Evolutionary conservation across 805 yeast species (phyloP), one percentile per base, ranked within the genome.

Genomic region (Yarrowia sp.): DNA sequence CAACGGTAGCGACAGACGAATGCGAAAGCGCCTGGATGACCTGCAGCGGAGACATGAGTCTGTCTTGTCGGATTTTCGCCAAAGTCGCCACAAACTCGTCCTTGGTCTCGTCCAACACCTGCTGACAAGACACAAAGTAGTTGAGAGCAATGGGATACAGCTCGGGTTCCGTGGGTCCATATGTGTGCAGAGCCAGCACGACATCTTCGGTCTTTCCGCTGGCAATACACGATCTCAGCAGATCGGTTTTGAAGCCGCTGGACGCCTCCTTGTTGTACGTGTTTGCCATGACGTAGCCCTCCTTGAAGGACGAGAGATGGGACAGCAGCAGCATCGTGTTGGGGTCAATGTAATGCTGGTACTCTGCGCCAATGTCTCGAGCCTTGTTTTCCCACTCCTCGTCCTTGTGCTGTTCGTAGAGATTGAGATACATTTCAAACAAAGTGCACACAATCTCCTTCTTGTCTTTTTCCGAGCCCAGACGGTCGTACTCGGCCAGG

Each of bases 371-470:
- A 42, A 94, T 78, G 0, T 72, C 70, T 36, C 78, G 76, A 0
- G 97, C 97, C 70, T 90, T 91, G 0, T 71, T 69, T 53, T 82
- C 82, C 97, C 97, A 93, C 33, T 77, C 79, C 1, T 72, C 73
- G 1, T 76, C 76, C 20, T 79, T 79, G 7, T 77, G 75, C 13
- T 74, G 75, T 19, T 77, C 79, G 0, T 90, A 85, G 69, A 90
- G 76, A 0, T 87, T 81, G 44, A 93, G 78, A 72, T 94, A 95
- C 81, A 91, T 81, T 73, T 94, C 98, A 73, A 87, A 90, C 44
- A 94, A 80, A 0, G 98, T 91, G 2, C 90, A 85, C 67, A 90
- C 80, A 52, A 94, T 82, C 56, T 89, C 96, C 64, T 84, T 84
- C 71, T 87, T 86, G 73, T 94, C 97, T 70, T 84, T 85, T 5